Base-by-base conservation (phyloP, 1,139 yeast species). In the Yamadazyma buinensis region DNA sequence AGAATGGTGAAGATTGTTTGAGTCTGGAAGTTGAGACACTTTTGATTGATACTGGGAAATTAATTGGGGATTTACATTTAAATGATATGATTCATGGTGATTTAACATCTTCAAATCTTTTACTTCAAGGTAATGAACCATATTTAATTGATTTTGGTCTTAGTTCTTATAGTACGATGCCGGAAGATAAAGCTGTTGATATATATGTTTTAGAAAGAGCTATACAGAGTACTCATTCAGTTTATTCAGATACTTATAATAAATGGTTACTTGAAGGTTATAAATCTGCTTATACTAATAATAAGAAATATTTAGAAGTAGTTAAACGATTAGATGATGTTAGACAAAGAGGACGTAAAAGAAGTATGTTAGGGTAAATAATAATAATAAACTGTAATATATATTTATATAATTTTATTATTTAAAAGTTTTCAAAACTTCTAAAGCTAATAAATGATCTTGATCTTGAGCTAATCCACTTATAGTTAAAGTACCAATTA, bases 171-270 rank as follows among this genome's bases (percentile, higher is more conserved):
- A 80, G 95, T 1, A 74, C 76, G 0, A 54, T 87, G 42, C 74
- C 85, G 0, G 98, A 94, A 50, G 97, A 92, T 54, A 88, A 87
- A 55, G 97, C 98, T 2, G 98, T 94, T 12, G 99, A 94, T 56
- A 58, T 94, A 40, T 94, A 92, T 51, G 97, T 94, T 8, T 64
- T 94, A 42, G 98, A 94, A 56, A 69, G 97, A 48, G 98, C 99
- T 1, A 75, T 94, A 15, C 61, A 76, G 26, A 85, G 95, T 46
- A 94, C 98, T 1, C 98, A 94, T 55, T 92, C 98, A 0, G 70
- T 72, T 5, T 75, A 74, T 50, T 72, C 95, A 4, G 75, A 70
- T 2, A 50, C 57, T 28, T 87, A 88, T 55, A 81, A 77, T 47
- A 55, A 61, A 29, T 82, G 94, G 88, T 52, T 90, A 9, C 61